A percentile compares a stretch with the other conserved stretches of the same genome.
Evolutionary conservation across 108 stramenopile species (phyloP).

Genomic region (Skeletonema tropicum): DNA sequence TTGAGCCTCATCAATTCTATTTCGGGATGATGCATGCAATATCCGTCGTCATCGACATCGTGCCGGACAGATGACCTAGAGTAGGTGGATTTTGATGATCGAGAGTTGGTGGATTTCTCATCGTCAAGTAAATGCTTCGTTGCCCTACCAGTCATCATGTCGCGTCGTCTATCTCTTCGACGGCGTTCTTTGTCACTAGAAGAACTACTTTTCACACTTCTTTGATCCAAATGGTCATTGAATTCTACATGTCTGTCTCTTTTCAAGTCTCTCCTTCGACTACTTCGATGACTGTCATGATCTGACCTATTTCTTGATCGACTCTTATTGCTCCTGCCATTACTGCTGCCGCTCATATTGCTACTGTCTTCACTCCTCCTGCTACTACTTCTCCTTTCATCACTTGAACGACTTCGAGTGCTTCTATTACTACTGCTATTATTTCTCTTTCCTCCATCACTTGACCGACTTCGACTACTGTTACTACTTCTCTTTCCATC

Average conservation of each 20-base stretch:
- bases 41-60: slow-evolving; percentile 24
- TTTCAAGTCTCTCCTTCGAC: background rate
- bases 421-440: background rate
- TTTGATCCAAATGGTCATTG: background rate
- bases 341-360: background rate
- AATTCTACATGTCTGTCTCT: background rate
- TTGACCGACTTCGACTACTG: background rate
- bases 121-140: background rate
- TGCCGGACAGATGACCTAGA: background rate
- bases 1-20: slow-evolving; percentile 29
- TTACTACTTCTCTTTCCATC: background rate
- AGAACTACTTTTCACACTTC: background rate
- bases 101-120: background rate
- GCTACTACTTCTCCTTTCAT: background rate
- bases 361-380: background rate
- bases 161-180: background rate
- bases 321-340: background rate
- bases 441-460: background rate
- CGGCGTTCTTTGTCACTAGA: background rate
- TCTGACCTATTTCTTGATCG: background rate
- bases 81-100: background rate
- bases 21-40: slow-evolving; percentile 36
- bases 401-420: background rate
- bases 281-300: background rate
- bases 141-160: slow-evolving; percentile 3